phyloP scores from a whole-genome alignment of 1,139 yeast genomes.

The Blastobotrys indianensis region DNA sequence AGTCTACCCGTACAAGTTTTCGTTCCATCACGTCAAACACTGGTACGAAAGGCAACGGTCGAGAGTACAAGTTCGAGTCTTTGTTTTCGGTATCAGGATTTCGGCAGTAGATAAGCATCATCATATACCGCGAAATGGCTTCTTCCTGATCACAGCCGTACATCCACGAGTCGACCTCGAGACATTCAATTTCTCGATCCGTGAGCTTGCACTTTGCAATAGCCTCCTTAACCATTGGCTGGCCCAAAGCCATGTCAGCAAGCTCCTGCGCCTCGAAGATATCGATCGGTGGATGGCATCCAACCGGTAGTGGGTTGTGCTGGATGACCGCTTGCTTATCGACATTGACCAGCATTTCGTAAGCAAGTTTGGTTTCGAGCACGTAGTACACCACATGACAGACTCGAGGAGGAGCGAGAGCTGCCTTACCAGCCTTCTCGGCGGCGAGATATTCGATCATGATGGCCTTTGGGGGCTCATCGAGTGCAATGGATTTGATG shows the following conservation, averaged over 20 bases:
- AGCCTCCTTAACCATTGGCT: slow-evolving; percentile 59
- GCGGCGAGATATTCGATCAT: slow-evolving; percentile 67
- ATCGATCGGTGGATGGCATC: slow-evolving; percentile 68
- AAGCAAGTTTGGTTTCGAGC: slow-evolving; percentile 52
- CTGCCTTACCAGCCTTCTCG: slow-evolving; percentile 52
- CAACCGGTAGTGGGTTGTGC: slow-evolving; percentile 51
- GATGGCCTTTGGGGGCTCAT: slow-evolving; percentile 77
- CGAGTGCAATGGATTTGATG: slow-evolving; percentile 64
- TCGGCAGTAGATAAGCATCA: slow-evolving; percentile 62
- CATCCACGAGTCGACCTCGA: slow-evolving; percentile 90
- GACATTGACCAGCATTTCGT: slow-evolving; percentile 70
- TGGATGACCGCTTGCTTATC: slow-evolving; percentile 53
- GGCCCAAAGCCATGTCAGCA: slow-evolving; percentile 51
- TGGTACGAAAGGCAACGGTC: slow-evolving; percentile 78
- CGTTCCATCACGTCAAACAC: slow-evolving; percentile 64
- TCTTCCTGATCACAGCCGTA: slow-evolving; percentile 86
- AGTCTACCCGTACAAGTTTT: slow-evolving; percentile 71
- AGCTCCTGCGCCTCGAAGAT: slow-evolving; percentile 62
- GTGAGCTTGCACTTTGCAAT: slow-evolving; percentile 51
- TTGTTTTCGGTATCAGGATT: slow-evolving; percentile 59
- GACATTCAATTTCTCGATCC: slow-evolving; percentile 38
- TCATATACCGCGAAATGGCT: slow-evolving; percentile 60
- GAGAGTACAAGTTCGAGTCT: slow-evolving; percentile 79
- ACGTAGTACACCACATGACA: slow-evolving; percentile 62
- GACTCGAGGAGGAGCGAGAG: slow-evolving; percentile 50